Base-by-base conservation (phyloP, 352 stramenopile species). In the Globisporangium echinulatum region DNA sequence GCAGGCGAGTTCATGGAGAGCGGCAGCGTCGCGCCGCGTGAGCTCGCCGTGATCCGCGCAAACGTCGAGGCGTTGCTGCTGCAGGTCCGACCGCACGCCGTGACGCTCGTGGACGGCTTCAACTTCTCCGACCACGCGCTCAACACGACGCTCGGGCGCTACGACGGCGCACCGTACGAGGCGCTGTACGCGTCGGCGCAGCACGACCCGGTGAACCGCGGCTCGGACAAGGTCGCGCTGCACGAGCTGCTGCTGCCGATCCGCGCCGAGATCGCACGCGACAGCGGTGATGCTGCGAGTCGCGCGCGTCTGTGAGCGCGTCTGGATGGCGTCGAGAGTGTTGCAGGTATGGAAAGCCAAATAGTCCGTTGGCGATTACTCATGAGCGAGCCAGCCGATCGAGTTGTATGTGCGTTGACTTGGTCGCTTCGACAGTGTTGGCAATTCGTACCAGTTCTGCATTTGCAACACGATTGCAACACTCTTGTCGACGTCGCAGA, bases 161-260 rank as follows among this genome's bases (percentile, higher is more conserved):
- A 78, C 52, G 79, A 92, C 55, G 85, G 82, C 17, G 75, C 86
- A 11, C 72, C 90, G 49, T 92, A 94, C 71, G 74, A 88, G 49
- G 77, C 77, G 56, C 57, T 90, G 54, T 86, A 82, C 48, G 71
- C 72, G 53, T 75, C 74, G 49, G 68, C 75, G n/a, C 68, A 86
- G 68, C 74, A 76, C 57, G 75, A 90, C 17, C 78, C 76, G 1
- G 57, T 90, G 59, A 90, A 90, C 63, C 59, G 73, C 44, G 68
- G 70, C 14, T 79, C 71, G 36, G 79, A 85, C 57, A 85, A 84
- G 61, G 70, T 87, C 42, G 79, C 77, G 15, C 73, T 89, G 59
- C 59, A 77, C 49, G 77, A 87, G 71, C 64, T 89, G 55, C 59
- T 89, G 44, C 55, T 66, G 48, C 79, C 75, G n/a, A 89, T 89